phyloP scores from a whole-genome alignment of 2,329 filamentous ascomycete species.

The Madurella mycetomatis region DNA sequence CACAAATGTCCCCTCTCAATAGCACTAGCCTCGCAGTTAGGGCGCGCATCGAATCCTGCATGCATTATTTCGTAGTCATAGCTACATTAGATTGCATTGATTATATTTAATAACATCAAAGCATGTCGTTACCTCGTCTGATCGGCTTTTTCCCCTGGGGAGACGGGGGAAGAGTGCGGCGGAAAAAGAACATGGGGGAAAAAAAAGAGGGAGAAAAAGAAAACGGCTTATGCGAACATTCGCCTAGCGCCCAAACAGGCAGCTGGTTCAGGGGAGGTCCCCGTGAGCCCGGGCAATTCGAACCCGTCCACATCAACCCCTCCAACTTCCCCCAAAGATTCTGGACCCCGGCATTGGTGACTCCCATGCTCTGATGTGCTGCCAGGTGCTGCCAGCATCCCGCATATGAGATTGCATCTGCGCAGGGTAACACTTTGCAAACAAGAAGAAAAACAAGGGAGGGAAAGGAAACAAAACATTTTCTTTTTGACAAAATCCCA shows the following conservation, averaged over 20 bases:
- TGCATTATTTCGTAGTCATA: too few species aligned
- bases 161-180: too few species aligned
- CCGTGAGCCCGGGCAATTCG: not conserved
- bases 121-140: too few species aligned
- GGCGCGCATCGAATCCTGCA: too few species aligned
- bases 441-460: not conserved
- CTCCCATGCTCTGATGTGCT: not conserved
- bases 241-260: not conserved
- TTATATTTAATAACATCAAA: too few species aligned
- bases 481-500: not conserved
- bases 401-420: conserved; percentile 1
- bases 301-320: not conserved
- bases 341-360: not conserved
- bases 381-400: not conserved
- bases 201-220: not conserved
- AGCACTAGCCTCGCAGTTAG: too few species aligned
- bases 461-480: not conserved
- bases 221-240: not conserved
- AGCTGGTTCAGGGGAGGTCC: not conserved
- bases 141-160: too few species aligned
- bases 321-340: conserved; percentile 2
- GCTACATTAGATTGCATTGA: too few species aligned
- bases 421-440: not conserved
- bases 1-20: too few species aligned
- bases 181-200: not conserved